Evolutionary conservation across 164 flowering plant genomes (phyloP).

Genomic region (Kingdonia uniflora): DNA sequence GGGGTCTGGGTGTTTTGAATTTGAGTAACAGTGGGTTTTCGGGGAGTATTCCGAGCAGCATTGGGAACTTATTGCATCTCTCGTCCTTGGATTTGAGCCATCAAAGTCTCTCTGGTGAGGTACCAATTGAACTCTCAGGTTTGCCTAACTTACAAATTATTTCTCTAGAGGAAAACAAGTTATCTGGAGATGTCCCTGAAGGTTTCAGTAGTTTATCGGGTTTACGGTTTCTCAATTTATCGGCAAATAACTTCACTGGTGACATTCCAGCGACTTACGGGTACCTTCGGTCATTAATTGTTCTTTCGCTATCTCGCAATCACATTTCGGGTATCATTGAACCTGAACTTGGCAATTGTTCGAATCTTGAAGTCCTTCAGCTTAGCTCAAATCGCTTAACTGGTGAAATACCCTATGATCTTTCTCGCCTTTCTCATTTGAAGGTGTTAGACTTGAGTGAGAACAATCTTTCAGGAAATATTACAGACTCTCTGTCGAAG

Average conservation of each 20-base stretch:
- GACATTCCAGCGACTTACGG: conserved; percentile 48
- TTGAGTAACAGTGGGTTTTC: conserved; percentile 49
- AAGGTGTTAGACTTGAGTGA: conserved; percentile 39
- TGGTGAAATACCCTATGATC: conserved; percentile 33
- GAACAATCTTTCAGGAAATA: conserved; percentile 36
- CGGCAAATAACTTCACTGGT: conserved; percentile 46
- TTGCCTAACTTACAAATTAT: conserved; percentile 52
- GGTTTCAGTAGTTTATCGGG: conserved; percentile 60
- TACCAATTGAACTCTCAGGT: conserved; percentile 59
- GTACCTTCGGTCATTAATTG: conserved; percentile 30
- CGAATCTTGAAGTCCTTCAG: conserved; percentile 39
- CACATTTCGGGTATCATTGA: conserved; percentile 36
- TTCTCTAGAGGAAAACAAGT: conserved; percentile 40
- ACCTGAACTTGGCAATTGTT: conserved; percentile 46
- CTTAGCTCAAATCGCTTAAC: conserved; percentile 35
- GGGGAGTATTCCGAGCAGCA: conserved; percentile 41
- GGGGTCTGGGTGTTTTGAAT: conserved; percentile 34
- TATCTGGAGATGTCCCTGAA: conserved; percentile 54
- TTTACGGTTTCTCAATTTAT: conserved; percentile 38
- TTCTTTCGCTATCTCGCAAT: conserved; percentile 44
- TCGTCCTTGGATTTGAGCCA: conserved; percentile 51
- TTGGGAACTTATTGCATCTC: conserved; percentile 42
- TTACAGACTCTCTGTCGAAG: conserved; percentile 37
- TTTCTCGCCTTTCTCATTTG: conserved; percentile 38
- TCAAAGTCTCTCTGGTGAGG: conserved; percentile 47